phyloP scores from a whole-genome alignment of 305 asterid genomes.

The Fraxinus albicans region DNA sequence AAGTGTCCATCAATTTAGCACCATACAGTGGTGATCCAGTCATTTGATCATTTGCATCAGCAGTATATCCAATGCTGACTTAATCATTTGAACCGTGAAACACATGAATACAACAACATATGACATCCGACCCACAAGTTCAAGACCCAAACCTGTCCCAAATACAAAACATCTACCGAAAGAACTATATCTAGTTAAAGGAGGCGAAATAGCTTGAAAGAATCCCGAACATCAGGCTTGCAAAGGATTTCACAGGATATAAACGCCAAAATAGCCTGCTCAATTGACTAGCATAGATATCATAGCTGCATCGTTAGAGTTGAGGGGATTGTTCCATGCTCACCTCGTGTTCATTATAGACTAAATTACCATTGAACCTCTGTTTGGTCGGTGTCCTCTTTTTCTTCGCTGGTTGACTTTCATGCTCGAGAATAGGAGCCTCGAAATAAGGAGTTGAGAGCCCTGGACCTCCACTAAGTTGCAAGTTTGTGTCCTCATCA shows the following conservation, averaged over 20 bases:
- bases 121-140: background rate
- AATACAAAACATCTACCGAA: background rate
- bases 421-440: constrained; percentile 26
- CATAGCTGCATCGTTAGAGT: background rate
- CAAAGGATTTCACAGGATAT: background rate
- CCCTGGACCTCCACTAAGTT: constrained; percentile 41
- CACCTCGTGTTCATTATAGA: constrained; percentile 23
- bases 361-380: constrained; percentile 23
- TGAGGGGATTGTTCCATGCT: constrained; percentile 30
- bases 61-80: background rate
- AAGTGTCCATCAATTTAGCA: background rate
- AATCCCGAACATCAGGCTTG: background rate
- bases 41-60: background rate
- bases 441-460: constrained; percentile 10
- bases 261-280: background rate
- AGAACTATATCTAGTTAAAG: background rate
- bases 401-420: constrained; percentile 41
- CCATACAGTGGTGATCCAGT: background rate
- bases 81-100: background rate
- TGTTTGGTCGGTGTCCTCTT: constrained; percentile 32
- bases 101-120: background rate
- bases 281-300: background rate
- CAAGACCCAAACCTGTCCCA: background rate
- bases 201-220: background rate
- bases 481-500: constrained; percentile 52